Base-by-base conservation (phyloP, 1,139 yeast species). In the Debaryomyces coudertii region DNA sequence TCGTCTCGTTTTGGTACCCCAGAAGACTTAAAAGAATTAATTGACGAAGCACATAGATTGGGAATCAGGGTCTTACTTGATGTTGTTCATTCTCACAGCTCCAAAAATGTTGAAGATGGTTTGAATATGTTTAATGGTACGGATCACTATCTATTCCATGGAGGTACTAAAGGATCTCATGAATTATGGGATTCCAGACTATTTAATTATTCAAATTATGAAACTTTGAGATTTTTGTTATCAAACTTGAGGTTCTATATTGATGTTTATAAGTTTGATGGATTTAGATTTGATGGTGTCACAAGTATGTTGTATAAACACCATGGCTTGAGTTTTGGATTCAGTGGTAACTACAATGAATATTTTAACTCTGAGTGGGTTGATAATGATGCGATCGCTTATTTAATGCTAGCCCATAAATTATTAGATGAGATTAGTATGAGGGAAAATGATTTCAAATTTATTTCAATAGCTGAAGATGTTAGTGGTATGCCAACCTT, bases 401-500 rank as follows among this genome's bases (percentile, higher is more conserved):
- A 93, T 63, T 69, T 93, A 61, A 90, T 90, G 85, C 69, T 93
- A 51, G 97, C 97, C 11, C 95, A 92, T 66, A 79, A 81, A 55
- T 69, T 93, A 58, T 79, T 93, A 54, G 75, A 71, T 38, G 78
- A 81, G 53, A 69, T 85, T 53, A 68, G 77, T 7, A 61, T 72
- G 11, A 45, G 54, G 12, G 69, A 71, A 40, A 54, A 61, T 35
- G 58, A 69, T 39, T 77, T 81, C 34, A 72, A 73, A 46, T 83
- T 87, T 54, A 79, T 87, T 12, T 83, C 96, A 1, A 88, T 93
- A 56, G 98, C 98, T 2, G 99, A 93, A 66, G 99, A 93, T 65
- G 99, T 93, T 42, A 85, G 95, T 44, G 99, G 99, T 12, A 93
- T 93, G 88, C 99, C 99, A 29, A 90, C 97, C 0, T 72, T 93